Base-by-base conservation (phyloP, 129 eudicot species). In the Helichrysum umbraculigerum region DNA sequence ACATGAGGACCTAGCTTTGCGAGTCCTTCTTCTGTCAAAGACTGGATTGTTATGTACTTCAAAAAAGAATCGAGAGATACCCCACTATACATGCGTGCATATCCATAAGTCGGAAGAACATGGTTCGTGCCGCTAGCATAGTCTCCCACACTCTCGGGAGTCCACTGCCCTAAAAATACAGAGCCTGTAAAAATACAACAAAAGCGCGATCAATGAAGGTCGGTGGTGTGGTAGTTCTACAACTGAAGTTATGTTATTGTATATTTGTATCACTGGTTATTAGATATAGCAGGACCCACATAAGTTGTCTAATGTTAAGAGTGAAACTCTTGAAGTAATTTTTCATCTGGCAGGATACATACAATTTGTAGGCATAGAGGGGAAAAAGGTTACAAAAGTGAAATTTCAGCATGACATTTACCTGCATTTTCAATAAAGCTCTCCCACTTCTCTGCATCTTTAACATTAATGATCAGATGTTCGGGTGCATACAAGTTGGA, bases 111-210 rank as follows among this genome's bases (percentile, higher is more conserved):
- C 19, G 99, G 99, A 70, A 95, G 96, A 34, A 95, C 99, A 39
- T 95, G 99, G 71, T 95, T 95, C n/a, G 97, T 95, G 50, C 99
- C 99, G 60, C 99, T 95, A 4, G 99, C 99, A 82, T 95, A 95
- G 72, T 95, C 99, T 66, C 99, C 99, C 10, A 95, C 99, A 78
- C 99, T 95, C 88, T 95, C 99, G 7, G 99, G 99, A 10, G 99
- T 95, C 99, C 99, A 95, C 74, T 88, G 94, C 72, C 99, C 99
- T 72, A 95, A 65, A 77, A 95, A 95, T 52, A 95, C 99, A 22
- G 99, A 95, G 22, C 99, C 99, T 95, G 88, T 79, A 65, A 33
- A 7, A 41, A 28, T 17, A 47, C 56, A 70, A 20, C 8, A 71
- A 15, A 65, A 33, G 67, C 42, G 5, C 54, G 30, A 68, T 17